Conservation (phyloP, 495 filamentous ascomycete species). For the Glarea lozoyensis region DNA sequence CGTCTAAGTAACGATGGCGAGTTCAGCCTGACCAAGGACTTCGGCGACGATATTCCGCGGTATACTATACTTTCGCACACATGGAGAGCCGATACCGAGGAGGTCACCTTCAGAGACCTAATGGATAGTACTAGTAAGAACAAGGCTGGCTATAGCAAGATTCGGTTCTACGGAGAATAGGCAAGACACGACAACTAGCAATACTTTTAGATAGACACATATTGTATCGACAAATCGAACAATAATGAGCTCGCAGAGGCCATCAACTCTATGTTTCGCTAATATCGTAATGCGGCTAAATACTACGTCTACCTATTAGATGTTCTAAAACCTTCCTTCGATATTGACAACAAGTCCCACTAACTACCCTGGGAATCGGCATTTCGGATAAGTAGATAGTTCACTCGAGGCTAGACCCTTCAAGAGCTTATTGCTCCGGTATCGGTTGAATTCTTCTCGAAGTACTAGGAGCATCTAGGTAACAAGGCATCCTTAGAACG, state of each 20-base stretch:
- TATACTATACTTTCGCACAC: not conserved
- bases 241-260: not conserved
- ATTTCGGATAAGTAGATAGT: not conserved
- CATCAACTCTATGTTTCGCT: not conserved
- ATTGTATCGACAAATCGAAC: not conserved
- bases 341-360: not conserved
- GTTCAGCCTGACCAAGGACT: not conserved
- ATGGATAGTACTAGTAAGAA: not conserved
- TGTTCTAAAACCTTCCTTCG: not conserved
- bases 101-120: not conserved
- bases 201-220: not conserved
- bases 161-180: not conserved
- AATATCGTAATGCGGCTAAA: not conserved
- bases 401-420: not conserved
- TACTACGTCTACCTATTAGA: not conserved
- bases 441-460: conserved; percentile 1
- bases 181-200: not conserved
- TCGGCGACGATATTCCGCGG: not conserved
- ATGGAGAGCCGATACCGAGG: not conserved
- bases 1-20: not conserved
- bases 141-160: not conserved
- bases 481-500: conserved; percentile 1
- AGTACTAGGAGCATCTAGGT: not conserved
- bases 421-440: not conserved
- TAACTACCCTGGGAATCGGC: not conserved